Evolutionary conservation across 1,284 basidiomycete genomes (phyloP).

Genomic region (Trametes versicolor): DNA sequence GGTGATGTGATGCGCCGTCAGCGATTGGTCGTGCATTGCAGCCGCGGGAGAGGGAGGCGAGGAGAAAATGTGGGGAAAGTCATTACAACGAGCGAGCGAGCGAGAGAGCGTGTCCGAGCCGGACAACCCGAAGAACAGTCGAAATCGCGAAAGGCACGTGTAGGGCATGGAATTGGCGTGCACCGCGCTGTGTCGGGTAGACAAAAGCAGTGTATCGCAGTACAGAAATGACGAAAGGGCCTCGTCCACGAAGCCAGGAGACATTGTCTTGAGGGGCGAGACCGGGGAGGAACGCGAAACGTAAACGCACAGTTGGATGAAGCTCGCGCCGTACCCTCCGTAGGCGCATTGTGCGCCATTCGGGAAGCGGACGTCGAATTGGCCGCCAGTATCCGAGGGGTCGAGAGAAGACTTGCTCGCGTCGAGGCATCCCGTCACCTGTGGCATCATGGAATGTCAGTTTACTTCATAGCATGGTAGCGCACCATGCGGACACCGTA

Average conservation of each 20-base stretch:
- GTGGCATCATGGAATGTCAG: conserved; percentile 16
- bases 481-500: neutral
- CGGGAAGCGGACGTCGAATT: conserved; percentile 60
- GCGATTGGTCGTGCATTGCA: conserved; percentile 10
- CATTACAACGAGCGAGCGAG: conserved; percentile 17
- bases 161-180: conserved; percentile 5
- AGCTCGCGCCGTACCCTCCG: conserved; percentile 61
- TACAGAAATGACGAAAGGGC: conserved; percentile 23
- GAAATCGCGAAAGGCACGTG: conserved; percentile 25
- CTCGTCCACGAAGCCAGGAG: conserved; percentile 10
- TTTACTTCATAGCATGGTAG: conserved; percentile 10
- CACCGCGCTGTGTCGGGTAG: conserved; percentile 14
- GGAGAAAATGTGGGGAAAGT: conserved; percentile 3
- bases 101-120: conserved; percentile 22
- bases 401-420: conserved; percentile 50
- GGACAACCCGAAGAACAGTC: conserved; percentile 14
- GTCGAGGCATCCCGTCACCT: conserved; percentile 63
- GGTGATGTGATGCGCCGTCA: conserved; percentile 7
- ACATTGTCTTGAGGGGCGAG: conserved; percentile 17
- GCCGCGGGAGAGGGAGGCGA: neutral
- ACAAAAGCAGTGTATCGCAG: conserved; percentile 22
- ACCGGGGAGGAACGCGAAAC: conserved; percentile 13
- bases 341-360: conserved; percentile 62
- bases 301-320: conserved; percentile 56
- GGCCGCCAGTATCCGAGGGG: conserved; percentile 54